These are phyloP conservation scores for Blastobotrys proliferans DNA, from an alignment of 1,139 yeast genomes.

Conservation along the genomic window DNA sequence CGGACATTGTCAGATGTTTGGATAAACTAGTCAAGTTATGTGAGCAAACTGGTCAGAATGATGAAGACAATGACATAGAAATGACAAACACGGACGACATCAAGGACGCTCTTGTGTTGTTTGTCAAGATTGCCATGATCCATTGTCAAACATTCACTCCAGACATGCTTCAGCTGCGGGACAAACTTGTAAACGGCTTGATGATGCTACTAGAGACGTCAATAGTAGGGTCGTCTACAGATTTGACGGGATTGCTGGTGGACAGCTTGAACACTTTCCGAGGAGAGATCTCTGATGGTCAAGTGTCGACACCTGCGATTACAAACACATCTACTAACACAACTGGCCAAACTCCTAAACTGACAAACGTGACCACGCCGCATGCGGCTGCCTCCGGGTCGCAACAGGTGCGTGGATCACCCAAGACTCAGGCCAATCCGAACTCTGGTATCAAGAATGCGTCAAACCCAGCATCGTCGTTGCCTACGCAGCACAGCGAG, in stretches of 20 bases:
- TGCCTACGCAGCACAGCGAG: not conserved
- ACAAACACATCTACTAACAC: constrained; percentile 9
- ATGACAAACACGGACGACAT: constrained; percentile 18
- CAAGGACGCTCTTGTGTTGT: constrained; percentile 36
- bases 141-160: constrained; percentile 35
- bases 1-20: constrained; percentile 21
- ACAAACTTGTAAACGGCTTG: constrained; percentile 40
- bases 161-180: constrained; percentile 29
- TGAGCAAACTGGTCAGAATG: constrained; percentile 6
- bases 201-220: constrained; percentile 39
- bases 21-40: constrained; percentile 21
- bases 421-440: too few species aligned
- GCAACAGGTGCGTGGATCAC: too few species aligned
- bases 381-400: too few species aligned
- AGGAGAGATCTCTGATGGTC: constrained; percentile 24
- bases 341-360: too few species aligned
- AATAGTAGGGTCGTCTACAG: constrained; percentile 19
- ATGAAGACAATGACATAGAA: constrained; percentile 2
- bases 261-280: constrained; percentile 27
- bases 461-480: too few species aligned
- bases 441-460: too few species aligned
- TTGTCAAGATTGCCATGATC: constrained; percentile 56
- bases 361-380: too few species aligned
- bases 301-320: constrained; percentile 10
- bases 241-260: constrained; percentile 24